These are phyloP conservation scores for Cystobasidium slooffiae DNA, from an alignment of 1,284 basidiomycete species.

Conservation along the genomic window DNA sequence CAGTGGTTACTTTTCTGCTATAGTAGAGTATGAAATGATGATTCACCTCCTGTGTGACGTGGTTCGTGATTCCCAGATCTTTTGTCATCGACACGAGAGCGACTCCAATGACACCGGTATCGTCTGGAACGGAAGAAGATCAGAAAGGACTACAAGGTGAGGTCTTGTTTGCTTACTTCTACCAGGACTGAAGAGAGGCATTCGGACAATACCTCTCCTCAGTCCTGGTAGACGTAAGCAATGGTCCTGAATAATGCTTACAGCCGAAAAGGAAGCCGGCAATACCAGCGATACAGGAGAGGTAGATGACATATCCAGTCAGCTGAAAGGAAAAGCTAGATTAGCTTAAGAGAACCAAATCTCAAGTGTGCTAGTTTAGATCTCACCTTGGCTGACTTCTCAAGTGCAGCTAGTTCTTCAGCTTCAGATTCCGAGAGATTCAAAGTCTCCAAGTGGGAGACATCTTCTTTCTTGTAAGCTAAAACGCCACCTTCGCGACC, in stretches of 20 bases:
- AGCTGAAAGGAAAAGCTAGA: constrained; percentile 33
- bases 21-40: background rate
- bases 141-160: too few relatives aligned
- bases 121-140: constrained; percentile 36
- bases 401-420: constrained; percentile 17
- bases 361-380: too few relatives aligned
- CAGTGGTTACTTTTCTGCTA: background rate
- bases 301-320: constrained; percentile 50
- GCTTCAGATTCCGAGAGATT: constrained; percentile 6
- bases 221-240: background rate
- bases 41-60: constrained; percentile 40
- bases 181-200: too few relatives aligned
- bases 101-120: constrained; percentile 52
- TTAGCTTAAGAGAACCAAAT: too few relatives aligned
- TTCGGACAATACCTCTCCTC: background rate
- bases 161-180: too few relatives aligned
- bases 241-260: background rate
- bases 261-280: constrained; percentile 55
- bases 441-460: background rate
- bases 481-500: background rate
- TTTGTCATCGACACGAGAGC: constrained; percentile 46
- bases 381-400: constrained; percentile 2
- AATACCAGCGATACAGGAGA: constrained; percentile 52
- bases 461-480: constrained; percentile 12
- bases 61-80: constrained; percentile 42